A percentile compares a stretch with the other conserved stretches of the same genome.
Evolutionary conservation across 352 stramenopile genomes (phyloP).

Genomic region (Pythium utonaiense): DNA sequence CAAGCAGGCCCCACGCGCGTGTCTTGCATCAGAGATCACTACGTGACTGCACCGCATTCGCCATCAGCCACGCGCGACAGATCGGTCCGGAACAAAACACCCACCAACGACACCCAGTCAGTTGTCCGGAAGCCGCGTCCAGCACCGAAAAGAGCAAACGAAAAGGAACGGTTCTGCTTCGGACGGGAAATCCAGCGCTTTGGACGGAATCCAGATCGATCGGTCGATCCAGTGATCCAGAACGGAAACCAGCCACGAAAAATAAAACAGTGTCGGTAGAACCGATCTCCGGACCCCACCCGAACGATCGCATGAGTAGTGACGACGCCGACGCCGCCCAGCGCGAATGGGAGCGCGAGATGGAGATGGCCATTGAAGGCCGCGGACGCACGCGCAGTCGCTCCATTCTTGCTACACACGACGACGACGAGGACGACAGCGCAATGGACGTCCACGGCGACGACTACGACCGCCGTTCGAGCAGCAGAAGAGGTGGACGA

Average conservation of each 20-base stretch:
- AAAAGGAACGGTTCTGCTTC: neutral
- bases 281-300: neutral
- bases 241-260: slow-evolving; percentile 3
- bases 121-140: neutral
- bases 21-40: neutral
- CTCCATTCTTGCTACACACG: slow-evolving; percentile 60
- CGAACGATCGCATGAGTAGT: slow-evolving; percentile 17
- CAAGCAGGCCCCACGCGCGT: neutral
- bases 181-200: too few species aligned
- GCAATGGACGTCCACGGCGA: slow-evolving; percentile 1
- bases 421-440: slow-evolving; percentile 22
- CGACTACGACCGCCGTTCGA: neutral
- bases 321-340: slow-evolving; percentile 51
- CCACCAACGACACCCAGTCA: neutral
- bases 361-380: slow-evolving; percentile 72
- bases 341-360: slow-evolving; percentile 72
- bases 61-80: neutral
- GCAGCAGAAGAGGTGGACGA: slow-evolving; percentile 15
- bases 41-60: neutral
- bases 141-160: neutral
- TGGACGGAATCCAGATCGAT: too few species aligned
- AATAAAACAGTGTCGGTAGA: slow-evolving; percentile 1
- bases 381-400: slow-evolving; percentile 73
- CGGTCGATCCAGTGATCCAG: neutral
- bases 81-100: neutral